A percentile compares a stretch with the other conserved stretches of the same genome.
Evolutionary conservation across 2,329 filamentous ascomycete species (phyloP).

Genomic region (Trichophaea hybrida): DNA sequence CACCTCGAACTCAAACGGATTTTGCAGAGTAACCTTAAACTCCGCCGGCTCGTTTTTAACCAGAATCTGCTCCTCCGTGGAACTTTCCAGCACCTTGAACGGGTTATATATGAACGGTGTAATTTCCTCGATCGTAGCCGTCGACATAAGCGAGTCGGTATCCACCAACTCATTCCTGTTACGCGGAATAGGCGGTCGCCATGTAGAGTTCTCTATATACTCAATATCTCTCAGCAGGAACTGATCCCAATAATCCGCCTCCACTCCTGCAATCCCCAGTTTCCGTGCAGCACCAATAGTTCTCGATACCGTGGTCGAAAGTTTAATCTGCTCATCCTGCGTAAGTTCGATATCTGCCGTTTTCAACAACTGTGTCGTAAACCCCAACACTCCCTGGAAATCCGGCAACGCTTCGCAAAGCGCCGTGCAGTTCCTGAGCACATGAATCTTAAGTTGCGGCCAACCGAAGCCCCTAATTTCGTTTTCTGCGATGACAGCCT

Average conservation of each 20-base stretch:
- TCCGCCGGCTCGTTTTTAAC: constrained; percentile 64
- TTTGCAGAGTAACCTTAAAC: constrained; percentile 76
- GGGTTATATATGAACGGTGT: constrained; percentile 95
- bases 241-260: constrained; percentile 92
- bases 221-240: constrained; percentile 71
- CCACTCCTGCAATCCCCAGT: constrained; percentile 53
- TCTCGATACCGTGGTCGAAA: constrained; percentile 74
- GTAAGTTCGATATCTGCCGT: constrained; percentile 64
- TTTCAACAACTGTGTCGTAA: constrained; percentile 69
- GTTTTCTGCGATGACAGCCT: constrained; percentile 24
- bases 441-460: constrained; percentile 64
- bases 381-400: constrained; percentile 75
- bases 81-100: constrained; percentile 48
- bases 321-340: constrained; percentile 67
- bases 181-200: constrained; percentile 50
- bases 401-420: constrained; percentile 89
- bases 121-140: constrained; percentile 31
- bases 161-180: constrained; percentile 38
- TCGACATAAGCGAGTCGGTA: constrained; percentile 28
- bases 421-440: constrained; percentile 78
- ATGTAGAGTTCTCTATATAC: constrained; percentile 35
- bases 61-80: constrained; percentile 49
- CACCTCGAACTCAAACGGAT: constrained; percentile 84
- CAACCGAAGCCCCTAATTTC: constrained; percentile 49
- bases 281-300: constrained; percentile 65